These are phyloP conservation scores for Hippophae gyantsensis DNA, from an alignment of 306 rosid species.

Conservation along the genomic window DNA sequence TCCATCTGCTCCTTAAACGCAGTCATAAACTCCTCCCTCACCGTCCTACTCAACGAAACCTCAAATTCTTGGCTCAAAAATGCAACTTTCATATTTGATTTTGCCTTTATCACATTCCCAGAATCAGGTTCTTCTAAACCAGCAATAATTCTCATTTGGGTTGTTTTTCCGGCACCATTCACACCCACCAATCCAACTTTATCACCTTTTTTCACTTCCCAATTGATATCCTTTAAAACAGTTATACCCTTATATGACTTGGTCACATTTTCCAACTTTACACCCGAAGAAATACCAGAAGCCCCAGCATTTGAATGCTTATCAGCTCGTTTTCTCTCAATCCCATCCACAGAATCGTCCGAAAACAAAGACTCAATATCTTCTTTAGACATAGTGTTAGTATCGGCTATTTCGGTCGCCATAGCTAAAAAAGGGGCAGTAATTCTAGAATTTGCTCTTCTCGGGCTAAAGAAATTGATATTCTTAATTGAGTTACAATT, in stretches of 20 bases:
- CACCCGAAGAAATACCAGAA: conserved; percentile 68
- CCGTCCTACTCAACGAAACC: conserved; percentile 77
- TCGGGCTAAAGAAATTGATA: conserved; percentile 16
- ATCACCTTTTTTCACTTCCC: conserved; percentile 92
- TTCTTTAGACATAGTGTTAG: conserved; percentile 24
- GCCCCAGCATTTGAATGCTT: conserved; percentile 49
- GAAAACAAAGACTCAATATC: conserved; percentile 81
- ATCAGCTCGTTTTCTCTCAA: conserved; percentile 27
- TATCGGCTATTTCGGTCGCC: conserved; percentile 33
- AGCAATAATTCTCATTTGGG: conserved; percentile 81
- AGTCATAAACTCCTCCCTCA: conserved; percentile 76
- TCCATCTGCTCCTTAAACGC: conserved; percentile 95
- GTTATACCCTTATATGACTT: conserved; percentile 76
- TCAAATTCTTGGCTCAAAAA: conserved; percentile 90
- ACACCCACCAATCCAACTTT: conserved; percentile 92
- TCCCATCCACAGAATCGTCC: conserved; percentile 19
- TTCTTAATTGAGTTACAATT: conserved; percentile 7
- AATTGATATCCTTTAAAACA: conserved; percentile 56
- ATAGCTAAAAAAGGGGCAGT: conserved; percentile 33
- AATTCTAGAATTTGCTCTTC: conserved; percentile 13
- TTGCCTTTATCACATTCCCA: conserved; percentile 68
- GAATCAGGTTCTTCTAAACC: conserved; percentile 80
- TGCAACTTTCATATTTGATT: conserved; percentile 63
- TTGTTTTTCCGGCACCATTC: conserved; percentile 90
- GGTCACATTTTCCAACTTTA: conserved; percentile 58